phyloP scores from a whole-genome alignment of 495 filamentous ascomycete species.

The Aspergillus olivimuriae region DNA sequence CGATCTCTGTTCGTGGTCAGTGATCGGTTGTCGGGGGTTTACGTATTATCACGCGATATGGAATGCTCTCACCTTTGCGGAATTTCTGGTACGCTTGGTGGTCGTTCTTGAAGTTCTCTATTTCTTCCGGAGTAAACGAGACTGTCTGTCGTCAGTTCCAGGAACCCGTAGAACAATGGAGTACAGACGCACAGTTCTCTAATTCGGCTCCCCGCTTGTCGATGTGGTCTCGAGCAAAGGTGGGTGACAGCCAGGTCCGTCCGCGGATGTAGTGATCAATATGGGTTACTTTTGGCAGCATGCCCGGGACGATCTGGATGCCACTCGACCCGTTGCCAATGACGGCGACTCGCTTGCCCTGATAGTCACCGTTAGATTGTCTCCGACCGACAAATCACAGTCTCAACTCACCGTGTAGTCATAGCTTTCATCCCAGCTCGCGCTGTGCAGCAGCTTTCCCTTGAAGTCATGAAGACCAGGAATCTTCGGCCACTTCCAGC shows the following conservation, averaged over 20 bases:
- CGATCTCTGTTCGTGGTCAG: constrained; percentile 25
- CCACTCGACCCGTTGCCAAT: constrained; percentile 48
- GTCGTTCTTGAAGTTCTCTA: constrained; percentile 39
- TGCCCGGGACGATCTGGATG: constrained; percentile 54
- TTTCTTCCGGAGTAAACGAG: constrained; percentile 37
- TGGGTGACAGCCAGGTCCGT: constrained; percentile 39
- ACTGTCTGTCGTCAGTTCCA: too few species aligned
- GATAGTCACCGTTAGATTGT: constrained; percentile 12
- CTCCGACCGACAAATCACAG: constrained; percentile 6
- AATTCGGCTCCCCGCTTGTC: constrained; percentile 21
- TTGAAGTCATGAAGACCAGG: constrained; percentile 46
- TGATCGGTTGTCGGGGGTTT: constrained; percentile 2
- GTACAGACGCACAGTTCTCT: constrained; percentile 33
- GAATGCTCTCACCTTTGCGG: constrained; percentile 31
- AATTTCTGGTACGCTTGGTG: constrained; percentile 30
- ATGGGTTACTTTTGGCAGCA: constrained; percentile 46
- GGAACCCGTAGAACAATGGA: too few species aligned
- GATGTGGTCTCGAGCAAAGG: constrained; percentile 27
- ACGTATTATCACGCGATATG: not conserved
- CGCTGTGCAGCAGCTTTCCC: constrained; percentile 51
- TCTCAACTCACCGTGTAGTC: constrained; percentile 21
- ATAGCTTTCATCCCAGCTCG: constrained; percentile 41
- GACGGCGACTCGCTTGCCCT: constrained; percentile 45
- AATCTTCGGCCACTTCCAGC: constrained; percentile 50
- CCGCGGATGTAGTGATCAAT: constrained; percentile 39